Evolutionary conservation across 2,329 filamentous ascomycete species (phyloP).

Genomic region (Sporothrix inflata): DNA sequence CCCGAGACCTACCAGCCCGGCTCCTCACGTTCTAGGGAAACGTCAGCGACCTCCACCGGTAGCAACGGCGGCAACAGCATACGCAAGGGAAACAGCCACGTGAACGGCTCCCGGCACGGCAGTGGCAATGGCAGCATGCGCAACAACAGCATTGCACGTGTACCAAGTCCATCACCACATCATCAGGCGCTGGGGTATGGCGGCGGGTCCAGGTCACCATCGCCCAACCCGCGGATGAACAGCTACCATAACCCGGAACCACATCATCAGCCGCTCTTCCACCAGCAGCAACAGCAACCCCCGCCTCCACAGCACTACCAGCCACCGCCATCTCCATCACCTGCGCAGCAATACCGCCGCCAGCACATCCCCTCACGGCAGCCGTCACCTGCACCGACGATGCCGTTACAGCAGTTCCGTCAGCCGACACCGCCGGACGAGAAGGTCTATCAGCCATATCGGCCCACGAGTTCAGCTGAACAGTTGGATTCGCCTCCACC

Average conservation of each 20-base stretch:
- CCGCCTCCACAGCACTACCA: constrained; percentile 28
- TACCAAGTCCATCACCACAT: constrained; percentile 27
- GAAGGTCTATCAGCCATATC: constrained; percentile 35
- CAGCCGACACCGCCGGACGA: constrained; percentile 33
- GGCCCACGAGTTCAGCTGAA: constrained; percentile 21
- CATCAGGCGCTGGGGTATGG: constrained; percentile 33
- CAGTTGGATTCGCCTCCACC: constrained; percentile 70
- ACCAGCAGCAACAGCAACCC: constrained; percentile 22
- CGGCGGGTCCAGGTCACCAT: constrained; percentile 39
- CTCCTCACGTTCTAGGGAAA: constrained; percentile 45
- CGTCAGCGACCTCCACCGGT: constrained; percentile 46
- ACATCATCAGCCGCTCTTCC: constrained; percentile 28
- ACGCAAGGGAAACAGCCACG: constrained; percentile 29
- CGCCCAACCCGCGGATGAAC: constrained; percentile 32
- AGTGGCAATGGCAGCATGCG: constrained; percentile 25
- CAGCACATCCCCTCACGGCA: constrained; percentile 31
- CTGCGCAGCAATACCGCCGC: constrained; percentile 28
- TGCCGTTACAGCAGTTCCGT: constrained; percentile 31
- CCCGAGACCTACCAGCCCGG: constrained; percentile 59
- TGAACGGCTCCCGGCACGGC: constrained; percentile 27
- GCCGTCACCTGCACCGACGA: constrained; percentile 30
- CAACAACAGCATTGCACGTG: constrained; percentile 4
- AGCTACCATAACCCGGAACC: constrained; percentile 14
- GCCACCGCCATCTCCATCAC: constrained; percentile 16
- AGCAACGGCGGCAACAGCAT: constrained; percentile 36